Evolutionary conservation across 805 yeast genomes (phyloP), one percentile per base, ranked within the genome.

Genomic region (Saturnispora saitoi): DNA sequence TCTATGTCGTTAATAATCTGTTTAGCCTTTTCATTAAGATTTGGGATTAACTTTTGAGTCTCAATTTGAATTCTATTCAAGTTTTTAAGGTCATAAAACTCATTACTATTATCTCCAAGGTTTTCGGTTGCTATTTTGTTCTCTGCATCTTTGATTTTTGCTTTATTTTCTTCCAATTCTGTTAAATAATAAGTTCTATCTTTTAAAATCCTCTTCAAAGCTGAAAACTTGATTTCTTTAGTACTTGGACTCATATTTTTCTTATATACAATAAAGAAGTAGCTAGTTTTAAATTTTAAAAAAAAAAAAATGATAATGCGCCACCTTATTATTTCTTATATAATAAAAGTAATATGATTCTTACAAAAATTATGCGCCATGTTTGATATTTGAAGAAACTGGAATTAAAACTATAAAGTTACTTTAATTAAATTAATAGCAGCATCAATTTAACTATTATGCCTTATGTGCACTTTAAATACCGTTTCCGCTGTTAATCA

Each of bases 211-310:
- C 95, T 72, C 51, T 75, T 72, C 45, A 87, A 69, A 1, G 95
- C 89, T 50, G 75, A 78, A 32, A 76, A 71, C 56, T 85, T 86
- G 61, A 87, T 84, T 57, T 83, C 85, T 37, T 85, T 65, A 51
- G 73, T 79, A 2, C 86, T 70, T 29, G 91, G 93, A 2, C 87
- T 72, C 85, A 83, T 44, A 39, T 17, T 24, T 36, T 17, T 36
- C 14, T 14, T 3, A 20, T 36, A 17, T 19, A 17, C n/a, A 26
- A 4, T 19, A 26, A 9, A 17, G 14, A 4, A 8, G 8, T 24
- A 24, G 8, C 28, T 24, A 24, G 8, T 24, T 6, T 9, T 9
- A 24, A 24, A 24, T 24, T 6, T 24, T 6, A 6, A 24, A 24
- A 6, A 24, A 6, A 6, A 2, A 24, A 24, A 24, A 24, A 24